Evolutionary conservation across 2,329 filamentous ascomycete genomes (phyloP), one percentile per base, ranked within the genome.

Genomic region (Zalaria obscura): DNA sequence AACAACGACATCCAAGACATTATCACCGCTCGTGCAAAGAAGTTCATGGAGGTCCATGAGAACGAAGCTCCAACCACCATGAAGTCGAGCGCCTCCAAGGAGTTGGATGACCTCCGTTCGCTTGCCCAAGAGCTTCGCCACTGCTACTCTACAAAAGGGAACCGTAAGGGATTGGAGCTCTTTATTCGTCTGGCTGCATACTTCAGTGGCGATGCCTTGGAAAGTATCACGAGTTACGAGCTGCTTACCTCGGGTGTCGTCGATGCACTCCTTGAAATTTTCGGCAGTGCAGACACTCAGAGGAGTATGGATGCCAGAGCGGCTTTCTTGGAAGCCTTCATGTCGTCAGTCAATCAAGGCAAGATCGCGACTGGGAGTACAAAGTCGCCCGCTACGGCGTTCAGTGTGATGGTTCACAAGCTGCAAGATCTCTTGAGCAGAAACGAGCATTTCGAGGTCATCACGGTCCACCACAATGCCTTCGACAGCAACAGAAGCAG

Each of bases 391-490:
- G 72, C 78, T 0, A 94, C 89, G 0, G 80, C 87, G 1, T 94
- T 96, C 60, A 91, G 87, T 54, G 76, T 93, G 40, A 72, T 98
- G 59, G 80, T 94, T 34, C 83, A 88, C 59, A 98, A 98, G 61
- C 70, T 98, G 28, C 91, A 98, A 62, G 91, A 98, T 64, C 68
- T 98, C 44, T 74, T 98, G 43, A 98, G 91, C 67, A 80, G 91
- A 51, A 93, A 89, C 29, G 91, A 98, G 66, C 88, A 96, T 67
- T 98, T 96, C 53, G 91, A 98, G 57, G 89, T 98, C 36, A 76
- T 94, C 47, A 98, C 91, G 5, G 88, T 96, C 42, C 86, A 93
- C 58, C 83, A 93, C 47, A 93, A 93, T 52, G 80, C 84, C 4
- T 83, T 89, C 51, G 89, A 95, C 57, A 85, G 82, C 41, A 93